Evolutionary conservation across 2,329 filamentous ascomycete species (phyloP), one percentile per base, ranked within the genome.

Genomic region (Hysterium pulicare): DNA sequence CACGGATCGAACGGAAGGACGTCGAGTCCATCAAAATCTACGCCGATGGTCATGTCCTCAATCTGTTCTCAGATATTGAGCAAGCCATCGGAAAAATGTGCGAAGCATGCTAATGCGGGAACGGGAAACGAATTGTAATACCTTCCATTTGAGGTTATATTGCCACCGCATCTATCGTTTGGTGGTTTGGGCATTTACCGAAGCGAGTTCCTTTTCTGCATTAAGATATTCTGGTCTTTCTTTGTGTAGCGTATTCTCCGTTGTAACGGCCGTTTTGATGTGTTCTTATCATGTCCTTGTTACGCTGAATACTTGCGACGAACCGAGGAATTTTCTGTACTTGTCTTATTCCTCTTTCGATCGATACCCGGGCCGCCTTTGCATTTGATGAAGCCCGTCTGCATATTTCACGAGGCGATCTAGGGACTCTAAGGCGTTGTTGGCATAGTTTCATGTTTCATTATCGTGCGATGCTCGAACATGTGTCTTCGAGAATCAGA

Each of bases 21-120:
- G 67, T 67, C 10, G 64, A 70, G 47, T 68, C 65, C 11, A 70
- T 70, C 55, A 68, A 66, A 45, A 69, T 70, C 39, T 70, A 70
- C 49, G 67, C 67, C 28, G 67, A 70, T 39, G 65, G 64, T 19
- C 64, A 69, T 28, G 67, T 69, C 19, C 57, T 70, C 21, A 67
- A 59, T 40, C 57, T 70, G 3, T 70, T 69, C 46, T 64, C 62
- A 8, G 66, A 70, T 45, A 69, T 70, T 33, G 66, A 70, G 40
- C 62, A 64, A 45, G 67, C 67, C 19, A 67, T 70, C 37, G 64
- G 63, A 36, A 59, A 65, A 49, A 68, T 70, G 67, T 70, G 67
- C 53, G 67, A 70, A 49, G 52, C 62, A 19, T 66, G 61, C 54
- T 68, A 55, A 51, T 20, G 37, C 22, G 21, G 28, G 24, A 47